These are phyloP conservation scores for Verticillium nubilum DNA, from an alignment of 2,329 filamentous ascomycete species.

Conservation along the genomic window DNA sequence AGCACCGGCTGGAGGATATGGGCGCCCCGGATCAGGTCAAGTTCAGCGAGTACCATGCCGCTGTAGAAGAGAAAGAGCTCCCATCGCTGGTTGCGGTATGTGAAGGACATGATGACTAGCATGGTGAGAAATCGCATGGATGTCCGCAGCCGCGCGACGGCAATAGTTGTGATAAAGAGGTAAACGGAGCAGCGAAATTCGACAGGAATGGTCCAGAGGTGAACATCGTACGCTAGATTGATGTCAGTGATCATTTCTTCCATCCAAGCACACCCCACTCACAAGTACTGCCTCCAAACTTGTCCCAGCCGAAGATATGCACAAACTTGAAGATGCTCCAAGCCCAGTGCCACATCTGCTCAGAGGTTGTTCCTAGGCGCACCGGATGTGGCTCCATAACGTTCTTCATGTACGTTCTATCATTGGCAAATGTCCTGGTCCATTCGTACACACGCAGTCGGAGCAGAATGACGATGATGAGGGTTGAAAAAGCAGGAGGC, in stretches of 20 bases:
- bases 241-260: not conserved
- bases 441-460: conserved; percentile 41
- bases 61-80: conserved; percentile 43
- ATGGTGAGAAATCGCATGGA: conserved; percentile 37
- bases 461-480: conserved; percentile 38
- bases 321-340: conserved; percentile 43
- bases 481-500: conserved; percentile 44
- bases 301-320: conserved; percentile 45
- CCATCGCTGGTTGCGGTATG: conserved; percentile 44
- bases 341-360: conserved; percentile 40
- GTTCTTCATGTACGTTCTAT: conserved; percentile 38
- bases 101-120: conserved; percentile 33
- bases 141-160: conserved; percentile 39
- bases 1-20: conserved; percentile 27
- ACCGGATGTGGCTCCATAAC: conserved; percentile 42
- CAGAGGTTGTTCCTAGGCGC: conserved; percentile 27
- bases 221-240: conserved; percentile 42
- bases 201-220: conserved; percentile 59
- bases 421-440: conserved; percentile 39
- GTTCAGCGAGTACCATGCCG: conserved; percentile 50
- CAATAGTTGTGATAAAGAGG: conserved; percentile 48
- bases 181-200: conserved; percentile 55
- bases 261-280: conserved; percentile 11
- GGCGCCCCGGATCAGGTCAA: conserved; percentile 43
- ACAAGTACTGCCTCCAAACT: conserved; percentile 40